Evolutionary conservation across 225 moss, liverwort and hornwort species (phyloP).

Genomic region (Rhytidiadelphus loreus): DNA sequence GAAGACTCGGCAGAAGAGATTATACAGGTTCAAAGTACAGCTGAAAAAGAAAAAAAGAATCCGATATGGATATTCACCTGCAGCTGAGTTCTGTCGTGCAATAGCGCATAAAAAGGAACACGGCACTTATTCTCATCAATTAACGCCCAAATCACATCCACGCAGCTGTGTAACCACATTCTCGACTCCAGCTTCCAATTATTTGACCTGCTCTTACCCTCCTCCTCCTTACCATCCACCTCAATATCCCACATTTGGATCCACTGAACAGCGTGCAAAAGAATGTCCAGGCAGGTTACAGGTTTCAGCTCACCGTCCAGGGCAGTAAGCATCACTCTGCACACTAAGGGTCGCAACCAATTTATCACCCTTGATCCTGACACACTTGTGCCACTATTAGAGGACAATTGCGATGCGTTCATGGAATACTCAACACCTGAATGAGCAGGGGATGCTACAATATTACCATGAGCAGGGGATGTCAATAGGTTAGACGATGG

Average conservation of each 20-base stretch:
- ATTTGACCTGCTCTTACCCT: slow-evolving; percentile 31
- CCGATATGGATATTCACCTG: slow-evolving; percentile 15
- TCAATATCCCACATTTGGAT: slow-evolving; percentile 69
- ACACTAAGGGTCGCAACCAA: slow-evolving; percentile 84
- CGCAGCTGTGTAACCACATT: slow-evolving; percentile 80
- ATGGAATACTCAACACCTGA: slow-evolving; percentile 53
- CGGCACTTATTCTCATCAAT: slow-evolving; percentile 81
- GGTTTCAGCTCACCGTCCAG: slow-evolving; percentile 76
- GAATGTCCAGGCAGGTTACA: slow-evolving; percentile 59
- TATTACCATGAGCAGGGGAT: slow-evolving; percentile 57
- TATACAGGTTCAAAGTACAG: background rate
- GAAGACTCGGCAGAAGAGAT: background rate
- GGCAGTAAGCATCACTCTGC: slow-evolving; percentile 70
- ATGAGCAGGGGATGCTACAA: slow-evolving; percentile 63
- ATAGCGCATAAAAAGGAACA: slow-evolving; percentile 85
- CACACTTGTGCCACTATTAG: slow-evolving; percentile 26
- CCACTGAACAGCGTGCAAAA: slow-evolving; percentile 75
- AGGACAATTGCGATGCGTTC: slow-evolving; percentile 41
- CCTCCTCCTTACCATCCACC: slow-evolving; percentile 36
- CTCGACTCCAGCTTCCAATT: slow-evolving; percentile 54
- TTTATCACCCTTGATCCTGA: slow-evolving; percentile 49
- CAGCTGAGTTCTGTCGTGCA: slow-evolving; percentile 74
- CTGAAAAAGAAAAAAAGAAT: background rate
- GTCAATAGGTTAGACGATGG: slow-evolving; percentile 41
- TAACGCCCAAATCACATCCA: slow-evolving; percentile 75